Conservation (phyloP, 2,329 filamentous ascomycete genomes). For the Nannizzia gypsea region DNA sequence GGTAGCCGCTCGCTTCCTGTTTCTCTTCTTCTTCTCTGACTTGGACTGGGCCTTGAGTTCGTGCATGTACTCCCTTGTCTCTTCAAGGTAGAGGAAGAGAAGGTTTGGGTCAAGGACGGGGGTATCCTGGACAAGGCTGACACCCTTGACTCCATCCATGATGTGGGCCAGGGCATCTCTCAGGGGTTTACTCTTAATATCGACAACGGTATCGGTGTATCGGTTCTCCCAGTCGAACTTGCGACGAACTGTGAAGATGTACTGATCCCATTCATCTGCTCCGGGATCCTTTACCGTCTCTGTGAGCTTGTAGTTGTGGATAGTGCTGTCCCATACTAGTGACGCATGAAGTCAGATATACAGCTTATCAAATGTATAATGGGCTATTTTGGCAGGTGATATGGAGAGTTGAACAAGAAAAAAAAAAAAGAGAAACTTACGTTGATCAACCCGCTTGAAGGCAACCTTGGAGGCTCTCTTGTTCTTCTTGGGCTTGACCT, state of each 20-base stretch:
- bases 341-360: too few species aligned
- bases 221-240: conserved; percentile 78
- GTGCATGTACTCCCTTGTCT: conserved; percentile 54
- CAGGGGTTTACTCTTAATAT: conserved; percentile 73
- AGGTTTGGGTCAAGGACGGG: conserved; percentile 62
- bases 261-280: conserved; percentile 59
- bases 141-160: conserved; percentile 63
- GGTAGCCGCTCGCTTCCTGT: conserved; percentile 24
- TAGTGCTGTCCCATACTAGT: conserved; percentile 41
- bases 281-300: conserved; percentile 54
- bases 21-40: conserved; percentile 41
- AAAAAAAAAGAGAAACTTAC: conserved; percentile 21
- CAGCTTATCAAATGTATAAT: too few species aligned
- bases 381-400: too few species aligned
- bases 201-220: conserved; percentile 60
- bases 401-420: neutral
- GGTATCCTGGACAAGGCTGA: conserved; percentile 68
- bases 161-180: conserved; percentile 58
- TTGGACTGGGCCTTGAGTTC: conserved; percentile 53
- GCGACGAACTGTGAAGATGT: conserved; percentile 70
- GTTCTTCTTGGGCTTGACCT: conserved; percentile 31
- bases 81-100: conserved; percentile 65
- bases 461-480: conserved; percentile 45
- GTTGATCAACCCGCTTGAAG: conserved; percentile 58
- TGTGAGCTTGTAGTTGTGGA: conserved; percentile 56